Evolutionary conservation across 768 basidiomycete genomes (phyloP).

Genomic region (Butyriboletus loyo): DNA sequence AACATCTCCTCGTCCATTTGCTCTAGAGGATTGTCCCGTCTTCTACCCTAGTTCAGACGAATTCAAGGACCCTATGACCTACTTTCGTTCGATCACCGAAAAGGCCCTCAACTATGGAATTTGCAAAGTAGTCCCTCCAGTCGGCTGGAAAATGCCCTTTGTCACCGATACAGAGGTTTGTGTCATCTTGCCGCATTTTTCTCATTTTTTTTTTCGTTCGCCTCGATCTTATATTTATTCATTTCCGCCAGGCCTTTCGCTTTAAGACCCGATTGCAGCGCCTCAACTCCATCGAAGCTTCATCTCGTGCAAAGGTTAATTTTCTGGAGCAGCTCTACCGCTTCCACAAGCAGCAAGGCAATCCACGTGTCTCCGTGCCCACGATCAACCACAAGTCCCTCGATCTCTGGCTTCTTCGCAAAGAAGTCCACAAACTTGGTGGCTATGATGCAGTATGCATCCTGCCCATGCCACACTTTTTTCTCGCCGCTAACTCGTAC

Average conservation of each 20-base stretch:
- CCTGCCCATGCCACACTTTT: constrained; percentile 12
- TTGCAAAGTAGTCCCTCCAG: constrained; percentile 93
- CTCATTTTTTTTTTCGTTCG: constrained; percentile 14
- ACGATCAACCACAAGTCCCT: constrained; percentile 90
- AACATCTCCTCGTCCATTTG: constrained; percentile 68
- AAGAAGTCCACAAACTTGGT: constrained; percentile 86
- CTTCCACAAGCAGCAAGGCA: constrained; percentile 95
- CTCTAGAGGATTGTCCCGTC: constrained; percentile 82
- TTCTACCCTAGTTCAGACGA: constrained; percentile 89
- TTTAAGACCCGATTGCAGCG: constrained; percentile 95
- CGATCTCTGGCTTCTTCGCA: constrained; percentile 90
- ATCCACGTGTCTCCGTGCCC: constrained; percentile 86
- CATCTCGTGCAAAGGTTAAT: constrained; percentile 94
- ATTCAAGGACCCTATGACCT: constrained; percentile 91
- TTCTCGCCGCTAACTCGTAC: constrained; percentile 24
- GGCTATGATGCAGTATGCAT: constrained; percentile 78
- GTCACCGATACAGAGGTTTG: constrained; percentile 90
- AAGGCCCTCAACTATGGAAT: constrained; percentile 79
- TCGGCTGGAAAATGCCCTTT: constrained; percentile 94
- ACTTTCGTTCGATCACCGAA: constrained; percentile 78
- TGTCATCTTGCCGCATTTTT: constrained; percentile 26
- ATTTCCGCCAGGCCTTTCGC: constrained; percentile 63
- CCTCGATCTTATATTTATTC: constrained; percentile 23
- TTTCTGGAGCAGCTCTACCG: constrained; percentile 96
- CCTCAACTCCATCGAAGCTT: constrained; percentile 95